Evolutionary conservation across 352 stramenopile genomes (phyloP), one percentile per base, ranked within the genome.

Genomic region (Globisporangium apiculatum): DNA sequence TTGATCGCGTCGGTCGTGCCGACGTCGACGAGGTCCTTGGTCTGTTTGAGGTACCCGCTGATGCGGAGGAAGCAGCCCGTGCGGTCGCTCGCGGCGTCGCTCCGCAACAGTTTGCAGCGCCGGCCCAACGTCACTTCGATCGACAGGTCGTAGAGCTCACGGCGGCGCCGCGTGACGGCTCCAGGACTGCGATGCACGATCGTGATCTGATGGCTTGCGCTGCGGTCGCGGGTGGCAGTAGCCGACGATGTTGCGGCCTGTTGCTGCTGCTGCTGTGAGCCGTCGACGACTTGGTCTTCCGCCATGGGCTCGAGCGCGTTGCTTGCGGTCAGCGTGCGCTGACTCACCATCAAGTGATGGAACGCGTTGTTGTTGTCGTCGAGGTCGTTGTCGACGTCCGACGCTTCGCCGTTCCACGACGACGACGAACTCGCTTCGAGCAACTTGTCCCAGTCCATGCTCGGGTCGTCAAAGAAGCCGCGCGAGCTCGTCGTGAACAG

Each of bases 1-100:
- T 81, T 79, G 41, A 89, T 74, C 17, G 67, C 61, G 49, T 91
- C 82, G 1, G 82, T 89, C 11, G 67, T 62, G 15, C 79, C 82
- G 11, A 91, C 64, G 36, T 89, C 82, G 17, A 85, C 67, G 7
- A 74, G 58, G 10, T 51, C 54, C 46, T 84, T 87, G 24, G 58
- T 71, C 12, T 63, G 64, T 7, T 66, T 60, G 24, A 69, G 70
- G 40, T 75, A 86, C 0, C 77, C 82, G 46, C 67, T 78, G 1
- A 91, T 65, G 0, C 66, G 60, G 17, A 89, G 76, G 49, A 81
- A 85, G 53, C 76, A 87, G 5, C 70, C 69, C 2, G 60, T 60
- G 18, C 75, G 76, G 35, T 91, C 81, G 47, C 66, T 72, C 24
- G 56, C 49, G 7, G 66, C 66, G 50, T 84, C 79, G 2, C 56